Conservation (phyloP, 2,329 filamentous ascomycete species). For the Talaromyces albobiverticillius region DNA sequence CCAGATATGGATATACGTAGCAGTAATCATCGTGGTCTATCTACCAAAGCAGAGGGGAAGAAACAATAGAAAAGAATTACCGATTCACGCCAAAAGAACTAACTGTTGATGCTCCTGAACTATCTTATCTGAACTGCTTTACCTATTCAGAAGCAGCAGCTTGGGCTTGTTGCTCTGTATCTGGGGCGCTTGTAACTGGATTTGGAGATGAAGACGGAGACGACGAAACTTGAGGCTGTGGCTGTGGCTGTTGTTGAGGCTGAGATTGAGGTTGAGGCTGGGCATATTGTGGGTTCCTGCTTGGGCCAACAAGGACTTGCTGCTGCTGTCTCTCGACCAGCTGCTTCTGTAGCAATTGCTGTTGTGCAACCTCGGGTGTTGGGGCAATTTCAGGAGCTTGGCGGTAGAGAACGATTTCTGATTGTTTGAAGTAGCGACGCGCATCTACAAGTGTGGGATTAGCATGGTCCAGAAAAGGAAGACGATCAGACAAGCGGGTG, state of each 20-base stretch:
- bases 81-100: background rate
- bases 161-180: constrained; percentile 33
- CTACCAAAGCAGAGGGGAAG: background rate
- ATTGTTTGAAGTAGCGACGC: constrained; percentile 97
- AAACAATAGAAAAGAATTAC: background rate
- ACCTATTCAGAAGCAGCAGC: constrained; percentile 31
- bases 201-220: background rate
- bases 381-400: constrained; percentile 56
- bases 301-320: constrained; percentile 11
- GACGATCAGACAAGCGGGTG: background rate
- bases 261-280: constrained; percentile 8
- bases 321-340: constrained; percentile 24
- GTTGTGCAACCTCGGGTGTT: constrained; percentile 39
- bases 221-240: background rate
- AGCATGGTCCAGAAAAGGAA: background rate
- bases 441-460: constrained; percentile 63
- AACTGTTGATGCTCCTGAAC: background rate
- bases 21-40: background rate
- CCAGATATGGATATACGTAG: background rate
- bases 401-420: constrained; percentile 93
- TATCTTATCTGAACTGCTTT: background rate
- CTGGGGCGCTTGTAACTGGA: constrained; percentile 22
- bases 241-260: constrained; percentile 1
- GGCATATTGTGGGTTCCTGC: constrained; percentile 13
- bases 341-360: constrained; percentile 40